phyloP scores from a whole-genome alignment of 768 basidiomycete genomes.

The Rhodotorula sphaerocarpa region DNA sequence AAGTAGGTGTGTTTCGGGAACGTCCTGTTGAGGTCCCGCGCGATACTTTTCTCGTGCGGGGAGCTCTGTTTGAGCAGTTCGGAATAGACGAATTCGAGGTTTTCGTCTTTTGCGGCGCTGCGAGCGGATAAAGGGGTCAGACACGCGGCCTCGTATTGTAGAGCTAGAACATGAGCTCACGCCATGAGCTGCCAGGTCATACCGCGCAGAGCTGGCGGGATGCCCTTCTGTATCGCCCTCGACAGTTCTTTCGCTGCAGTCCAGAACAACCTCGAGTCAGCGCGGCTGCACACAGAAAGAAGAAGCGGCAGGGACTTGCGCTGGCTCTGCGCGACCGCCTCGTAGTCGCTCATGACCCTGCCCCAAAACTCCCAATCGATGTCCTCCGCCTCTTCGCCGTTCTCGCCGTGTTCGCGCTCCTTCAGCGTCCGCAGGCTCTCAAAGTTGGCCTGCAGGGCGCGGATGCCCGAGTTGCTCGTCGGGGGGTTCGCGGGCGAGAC shows the following conservation, averaged over 20 bases:
- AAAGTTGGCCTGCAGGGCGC: neutral
- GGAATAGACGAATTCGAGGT: slow-evolving; percentile 74
- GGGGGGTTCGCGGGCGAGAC: neutral
- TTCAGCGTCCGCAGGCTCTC: neutral
- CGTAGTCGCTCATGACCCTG: slow-evolving; percentile 80
- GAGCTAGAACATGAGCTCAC: slow-evolving; percentile 1
- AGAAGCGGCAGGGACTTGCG: slow-evolving; percentile 2
- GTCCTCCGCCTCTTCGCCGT: neutral
- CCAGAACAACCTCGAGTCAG: neutral
- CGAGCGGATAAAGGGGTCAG: slow-evolving; percentile 54
- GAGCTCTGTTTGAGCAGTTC: slow-evolving; percentile 72
- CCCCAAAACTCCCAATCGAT: slow-evolving; percentile 73
- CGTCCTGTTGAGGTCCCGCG: slow-evolving; percentile 76
- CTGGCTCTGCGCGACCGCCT: slow-evolving; percentile 58
- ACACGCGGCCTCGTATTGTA: too few relatives aligned
- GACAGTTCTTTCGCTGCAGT: slow-evolving; percentile 60
- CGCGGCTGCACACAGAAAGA: neutral
- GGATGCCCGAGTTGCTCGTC: neutral
- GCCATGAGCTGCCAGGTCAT: slow-evolving; percentile 98
- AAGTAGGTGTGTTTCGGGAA: slow-evolving; percentile 97
- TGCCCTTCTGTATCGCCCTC: slow-evolving; percentile 81
- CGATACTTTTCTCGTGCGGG: slow-evolving; percentile 86
- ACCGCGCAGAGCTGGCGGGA: slow-evolving; percentile 75
- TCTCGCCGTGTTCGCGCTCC: neutral
- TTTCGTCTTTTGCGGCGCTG: slow-evolving; percentile 74